Evolutionary conservation across 768 basidiomycete species (phyloP).

Genomic region (Baorangia bicolor): DNA sequence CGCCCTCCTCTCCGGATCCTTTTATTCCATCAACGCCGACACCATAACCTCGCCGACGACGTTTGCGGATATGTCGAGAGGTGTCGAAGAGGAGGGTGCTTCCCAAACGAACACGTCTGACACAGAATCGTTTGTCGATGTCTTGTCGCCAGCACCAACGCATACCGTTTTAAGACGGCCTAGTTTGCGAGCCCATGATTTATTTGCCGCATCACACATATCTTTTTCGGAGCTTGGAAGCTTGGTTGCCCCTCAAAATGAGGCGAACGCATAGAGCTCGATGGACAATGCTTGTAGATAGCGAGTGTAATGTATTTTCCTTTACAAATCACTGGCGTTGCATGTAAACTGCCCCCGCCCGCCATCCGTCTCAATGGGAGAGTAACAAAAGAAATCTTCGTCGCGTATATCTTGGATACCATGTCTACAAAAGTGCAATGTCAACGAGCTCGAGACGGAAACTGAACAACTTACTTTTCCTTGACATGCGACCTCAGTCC

Average conservation of each 20-base stretch:
- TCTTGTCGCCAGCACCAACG: conserved; percentile 21
- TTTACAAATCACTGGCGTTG: no score
- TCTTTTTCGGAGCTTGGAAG: conserved; percentile 29
- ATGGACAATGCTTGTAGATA: no score
- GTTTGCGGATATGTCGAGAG: background rate
- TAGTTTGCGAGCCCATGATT: conserved; percentile 24
- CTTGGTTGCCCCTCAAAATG: conserved; percentile 14
- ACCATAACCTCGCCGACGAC: background rate
- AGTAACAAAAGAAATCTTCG: conserved; percentile 49
- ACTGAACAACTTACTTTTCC: conserved; percentile 46
- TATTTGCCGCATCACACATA: conserved; percentile 26
- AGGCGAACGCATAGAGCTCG: background rate
- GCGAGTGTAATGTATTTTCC: background rate
- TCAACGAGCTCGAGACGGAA: conserved; percentile 4
- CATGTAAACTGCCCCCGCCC: background rate
- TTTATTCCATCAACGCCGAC: background rate
- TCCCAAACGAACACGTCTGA: background rate
- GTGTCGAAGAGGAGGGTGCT: background rate
- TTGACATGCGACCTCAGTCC: conserved; percentile 64
- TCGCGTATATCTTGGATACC: conserved; percentile 45
- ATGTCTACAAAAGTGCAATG: conserved; percentile 42
- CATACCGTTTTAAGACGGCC: conserved; percentile 10
- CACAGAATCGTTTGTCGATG: conserved; percentile 14
- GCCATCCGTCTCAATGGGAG: background rate
- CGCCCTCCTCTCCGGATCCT: conserved; percentile 1